Evolutionary conservation across 345 rosid species (phyloP).

Genomic region (Bretschneidera sinensis): DNA sequence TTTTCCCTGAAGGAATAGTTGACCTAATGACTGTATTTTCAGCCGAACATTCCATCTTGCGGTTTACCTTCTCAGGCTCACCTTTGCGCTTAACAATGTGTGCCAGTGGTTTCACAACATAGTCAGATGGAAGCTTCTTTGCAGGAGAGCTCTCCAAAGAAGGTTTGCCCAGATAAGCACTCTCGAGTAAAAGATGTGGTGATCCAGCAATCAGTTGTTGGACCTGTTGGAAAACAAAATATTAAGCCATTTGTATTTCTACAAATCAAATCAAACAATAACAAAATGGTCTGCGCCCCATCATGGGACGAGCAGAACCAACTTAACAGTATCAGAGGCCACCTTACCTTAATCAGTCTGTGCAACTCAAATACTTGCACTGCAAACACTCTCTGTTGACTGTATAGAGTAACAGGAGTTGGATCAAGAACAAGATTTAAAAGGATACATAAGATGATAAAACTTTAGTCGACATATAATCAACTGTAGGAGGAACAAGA

Average conservation of each 20-base stretch:
- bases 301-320: conserved; percentile 12
- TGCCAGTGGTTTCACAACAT: conserved; percentile 31
- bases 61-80: conserved; percentile 34
- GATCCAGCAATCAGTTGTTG: conserved; percentile 72
- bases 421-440: conserved; percentile 26
- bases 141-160: conserved; percentile 37
- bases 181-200: conserved; percentile 57
- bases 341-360: conserved; percentile 78
- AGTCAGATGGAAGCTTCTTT: conserved; percentile 40
- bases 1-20: conserved; percentile 29
- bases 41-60: conserved; percentile 44
- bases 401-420: conserved; percentile 44
- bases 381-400: conserved; percentile 92
- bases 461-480: conserved; percentile 2
- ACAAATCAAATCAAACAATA: neutral
- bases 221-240: conserved; percentile 45
- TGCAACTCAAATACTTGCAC: conserved; percentile 91
- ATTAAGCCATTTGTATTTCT: conserved; percentile 1
- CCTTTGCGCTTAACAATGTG: conserved; percentile 31
- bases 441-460: conserved; percentile 3
- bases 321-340: conserved; percentile 5
- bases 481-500: neutral
- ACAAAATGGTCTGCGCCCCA: neutral
- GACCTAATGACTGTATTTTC: conserved; percentile 54
- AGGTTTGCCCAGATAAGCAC: conserved; percentile 34